Evolutionary conservation across 1,139 yeast species (phyloP).

Genomic region (Yamadazyma kanchanaburiensis): DNA sequence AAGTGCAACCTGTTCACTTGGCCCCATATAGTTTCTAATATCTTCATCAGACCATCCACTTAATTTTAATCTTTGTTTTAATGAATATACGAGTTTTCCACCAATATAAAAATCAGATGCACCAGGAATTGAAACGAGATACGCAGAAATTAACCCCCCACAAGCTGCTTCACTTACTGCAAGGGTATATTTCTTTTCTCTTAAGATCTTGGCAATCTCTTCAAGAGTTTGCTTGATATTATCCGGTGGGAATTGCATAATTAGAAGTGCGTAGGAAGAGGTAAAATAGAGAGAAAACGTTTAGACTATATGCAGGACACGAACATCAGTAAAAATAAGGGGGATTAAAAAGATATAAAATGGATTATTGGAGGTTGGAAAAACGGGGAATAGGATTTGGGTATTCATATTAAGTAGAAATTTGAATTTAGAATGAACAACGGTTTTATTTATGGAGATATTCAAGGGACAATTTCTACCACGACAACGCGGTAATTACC

Average conservation of each 20-base stretch:
- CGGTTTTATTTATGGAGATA: too few relatives aligned
- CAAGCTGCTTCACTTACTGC: slow-evolving; percentile 88
- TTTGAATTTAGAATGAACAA: too few relatives aligned
- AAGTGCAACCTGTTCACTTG: slow-evolving; percentile 71
- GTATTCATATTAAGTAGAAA: too few relatives aligned
- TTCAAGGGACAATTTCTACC: too few relatives aligned
- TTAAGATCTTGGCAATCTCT: slow-evolving; percentile 55
- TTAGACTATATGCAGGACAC: too few relatives aligned
- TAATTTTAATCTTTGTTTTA: slow-evolving; percentile 68
- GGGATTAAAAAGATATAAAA: too few relatives aligned
- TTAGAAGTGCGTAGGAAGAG: too few relatives aligned
- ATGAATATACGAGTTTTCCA: slow-evolving; percentile 74
- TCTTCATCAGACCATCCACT: slow-evolving; percentile 79
- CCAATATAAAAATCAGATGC: slow-evolving; percentile 84
- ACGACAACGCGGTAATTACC: too few relatives aligned
- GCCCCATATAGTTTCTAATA: slow-evolving; percentile 72
- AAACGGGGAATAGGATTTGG: too few relatives aligned
- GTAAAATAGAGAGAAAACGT: too few relatives aligned
- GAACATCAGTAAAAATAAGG: too few relatives aligned
- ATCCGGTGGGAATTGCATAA: slow-evolving; percentile 60
- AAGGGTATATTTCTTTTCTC: slow-evolving; percentile 55
- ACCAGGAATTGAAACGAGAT: slow-evolving; percentile 77
- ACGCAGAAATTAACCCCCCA: slow-evolving; percentile 82
- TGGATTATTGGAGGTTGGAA: too few relatives aligned
- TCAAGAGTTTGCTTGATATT: slow-evolving; percentile 48